Base-by-base conservation (phyloP, 163 green algal species). In the Scenedesmus sp. region DNA sequence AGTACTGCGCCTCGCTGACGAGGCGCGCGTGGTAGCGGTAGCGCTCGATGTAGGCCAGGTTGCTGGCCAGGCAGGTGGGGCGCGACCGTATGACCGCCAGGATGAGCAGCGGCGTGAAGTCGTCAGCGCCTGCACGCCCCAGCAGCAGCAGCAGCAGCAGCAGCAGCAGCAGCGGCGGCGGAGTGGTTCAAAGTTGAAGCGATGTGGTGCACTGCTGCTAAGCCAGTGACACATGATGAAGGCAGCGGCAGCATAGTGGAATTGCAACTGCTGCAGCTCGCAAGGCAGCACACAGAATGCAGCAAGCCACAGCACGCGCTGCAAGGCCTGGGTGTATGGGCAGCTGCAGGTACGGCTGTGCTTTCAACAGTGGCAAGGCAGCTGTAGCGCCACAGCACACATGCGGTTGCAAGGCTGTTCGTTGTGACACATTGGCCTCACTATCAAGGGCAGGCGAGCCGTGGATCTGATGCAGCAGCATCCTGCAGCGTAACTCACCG, bases 71-170 rank as follows among this genome's bases (percentile, higher is more conserved):
- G 74, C 96, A 88, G 1, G 94, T 93, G 55, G 97, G 96, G 77
- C 96, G 92, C 23, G 97, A 96, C 88, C 95, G 94, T 56, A 99
- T 97, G 52, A 98, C 94, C 3, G 98, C 95, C 89, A 98, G 98
- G 81, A 99, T 98, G 18, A 99, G 96, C 77, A 98, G 94, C 0
- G 98, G 98, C 23, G 99, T 97, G 92, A 99, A 99, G 90, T 98
- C 97, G 93, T 99, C 98, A 34, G 98, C 98, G 52, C 98, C 98
- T 96, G 96, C 60, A 34, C 2, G 59, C 9, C 59, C 59, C 59
- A 46, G 34, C 34, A 46, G 34, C 34, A 46, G 34, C 34, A 46
- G 34, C 34, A 46, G 34, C 34, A 46, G 34, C 34, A 46, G 34
- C 34, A 46, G 34, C 34, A 46, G 34, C 34, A 46, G 34, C 34